phyloP scores from a whole-genome alignment of 169 alveolate species.

The Cyclospora cayetanensis region DNA sequence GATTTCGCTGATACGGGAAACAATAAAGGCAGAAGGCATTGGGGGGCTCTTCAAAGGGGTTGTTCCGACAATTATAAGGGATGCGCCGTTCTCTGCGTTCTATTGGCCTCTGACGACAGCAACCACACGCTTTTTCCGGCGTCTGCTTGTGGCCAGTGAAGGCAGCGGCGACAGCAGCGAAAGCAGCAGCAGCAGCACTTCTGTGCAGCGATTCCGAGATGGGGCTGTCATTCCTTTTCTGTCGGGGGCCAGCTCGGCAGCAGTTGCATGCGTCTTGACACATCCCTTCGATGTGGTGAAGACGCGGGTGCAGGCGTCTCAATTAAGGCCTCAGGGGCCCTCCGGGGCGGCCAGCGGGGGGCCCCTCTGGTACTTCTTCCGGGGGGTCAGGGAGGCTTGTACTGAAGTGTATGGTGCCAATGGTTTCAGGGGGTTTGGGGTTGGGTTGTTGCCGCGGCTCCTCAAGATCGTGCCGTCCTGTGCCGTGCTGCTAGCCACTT shows the following conservation, averaged over 20 bases:
- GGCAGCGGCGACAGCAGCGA: background rate
- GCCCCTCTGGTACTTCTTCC: background rate
- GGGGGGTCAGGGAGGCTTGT: background rate
- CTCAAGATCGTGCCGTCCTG: constrained; percentile 73
- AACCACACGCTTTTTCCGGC: background rate
- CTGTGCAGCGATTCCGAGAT: background rate
- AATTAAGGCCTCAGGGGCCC: background rate
- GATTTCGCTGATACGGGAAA: background rate
- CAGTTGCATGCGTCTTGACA: constrained; percentile 73
- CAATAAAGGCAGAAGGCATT: background rate
- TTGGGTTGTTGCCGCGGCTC: constrained; percentile 68
- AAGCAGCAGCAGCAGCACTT: background rate
- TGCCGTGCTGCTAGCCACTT: constrained; percentile 71
- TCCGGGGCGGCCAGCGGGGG: background rate
- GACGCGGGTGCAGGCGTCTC: constrained; percentile 69
- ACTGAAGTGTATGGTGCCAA: constrained; percentile 23
- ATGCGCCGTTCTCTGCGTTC: constrained; percentile 73
- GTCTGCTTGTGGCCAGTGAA: background rate
- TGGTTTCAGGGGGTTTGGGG: constrained; percentile 61
- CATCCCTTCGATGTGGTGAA: constrained; percentile 79
- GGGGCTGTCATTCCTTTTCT: constrained; percentile 58
- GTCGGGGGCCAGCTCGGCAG: constrained; percentile 66
- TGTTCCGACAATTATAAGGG: constrained; percentile 70
- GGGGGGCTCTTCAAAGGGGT: constrained; percentile 65
- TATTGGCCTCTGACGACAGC: constrained; percentile 65